These are phyloP conservation scores for Crithidia brevicula DNA, from an alignment of 208 protist genomes.

Conservation along the genomic window DNA sequence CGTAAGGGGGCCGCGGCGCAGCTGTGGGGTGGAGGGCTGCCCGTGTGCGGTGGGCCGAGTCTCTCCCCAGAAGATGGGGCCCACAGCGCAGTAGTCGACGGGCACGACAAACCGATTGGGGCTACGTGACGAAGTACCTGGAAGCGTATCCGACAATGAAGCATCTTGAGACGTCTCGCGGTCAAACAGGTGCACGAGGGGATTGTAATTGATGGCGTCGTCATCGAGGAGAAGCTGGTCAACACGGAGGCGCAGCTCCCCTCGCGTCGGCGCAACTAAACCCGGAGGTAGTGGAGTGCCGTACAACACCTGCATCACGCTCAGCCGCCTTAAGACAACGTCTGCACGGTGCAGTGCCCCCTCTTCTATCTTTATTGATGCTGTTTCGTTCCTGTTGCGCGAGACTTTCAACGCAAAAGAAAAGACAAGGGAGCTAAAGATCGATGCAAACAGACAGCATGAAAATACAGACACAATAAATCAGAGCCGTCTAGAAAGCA, in stretches of 20 bases:
- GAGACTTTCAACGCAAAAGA: too few relatives aligned
- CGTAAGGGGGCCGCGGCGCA: slow-evolving; percentile 50
- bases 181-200: slow-evolving; percentile 45
- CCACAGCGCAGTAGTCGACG: slow-evolving; percentile 78
- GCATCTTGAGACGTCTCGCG: not conserved
- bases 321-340: not conserved
- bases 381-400: too few relatives aligned
- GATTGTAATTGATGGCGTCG: slow-evolving; percentile 64
- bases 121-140: slow-evolving; percentile 13
- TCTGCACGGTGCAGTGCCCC: too few relatives aligned
- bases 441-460: too few relatives aligned
- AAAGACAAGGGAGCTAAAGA: too few relatives aligned
- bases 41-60: slow-evolving; percentile 56
- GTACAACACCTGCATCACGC: slow-evolving; percentile 62
- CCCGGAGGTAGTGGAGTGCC: slow-evolving; percentile 72
- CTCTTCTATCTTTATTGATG: too few relatives aligned
- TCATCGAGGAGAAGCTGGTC: slow-evolving; percentile 82
- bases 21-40: slow-evolving; percentile 64
- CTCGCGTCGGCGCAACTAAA: slow-evolving; percentile 66
- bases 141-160: not conserved
- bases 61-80: slow-evolving; percentile 84
- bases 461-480: too few relatives aligned
- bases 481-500: too few relatives aligned
- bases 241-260: slow-evolving; percentile 82
- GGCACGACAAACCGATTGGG: slow-evolving; percentile 72